A percentile compares a stretch with the other conserved stretches of the same genome.
These are phyloP conservation scores for Mariannaea elegans DNA, from an alignment of 2,329 filamentous ascomycete species.

Conservation along the genomic window DNA sequence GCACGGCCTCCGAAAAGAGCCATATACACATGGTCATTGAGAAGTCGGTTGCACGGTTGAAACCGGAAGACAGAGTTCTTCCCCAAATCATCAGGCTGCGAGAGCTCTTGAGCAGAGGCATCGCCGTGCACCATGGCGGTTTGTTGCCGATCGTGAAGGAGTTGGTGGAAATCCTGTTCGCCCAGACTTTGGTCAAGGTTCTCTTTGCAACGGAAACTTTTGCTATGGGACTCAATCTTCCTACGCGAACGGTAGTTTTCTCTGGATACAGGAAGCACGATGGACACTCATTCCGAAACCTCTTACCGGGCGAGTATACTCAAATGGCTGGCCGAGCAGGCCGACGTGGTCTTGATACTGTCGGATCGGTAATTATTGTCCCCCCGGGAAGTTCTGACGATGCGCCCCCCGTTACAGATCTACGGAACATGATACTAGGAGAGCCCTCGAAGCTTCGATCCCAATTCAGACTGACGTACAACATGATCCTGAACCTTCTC, in stretches of 20 bases:
- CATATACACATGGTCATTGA: conserved; percentile 98
- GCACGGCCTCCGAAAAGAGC: conserved; percentile 92
- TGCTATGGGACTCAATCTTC: conserved; percentile 96
- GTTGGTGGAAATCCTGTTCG: conserved; percentile 95
- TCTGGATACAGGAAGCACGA: conserved; percentile 98
- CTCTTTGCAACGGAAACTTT: conserved; percentile 98
- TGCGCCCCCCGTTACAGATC: conserved; percentile 82
- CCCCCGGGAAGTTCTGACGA: conserved; percentile 81
- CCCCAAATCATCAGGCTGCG: conserved; percentile 90
- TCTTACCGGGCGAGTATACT: conserved; percentile 95
- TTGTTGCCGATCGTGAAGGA: conserved; percentile 97
- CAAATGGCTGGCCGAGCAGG: conserved; percentile 98
- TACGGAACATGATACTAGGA: conserved; percentile 94
- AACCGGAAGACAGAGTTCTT: conserved; percentile 87
- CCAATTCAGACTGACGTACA: conserved; percentile 97
- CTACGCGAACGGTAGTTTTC: conserved; percentile 95
- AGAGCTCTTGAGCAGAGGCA: conserved; percentile 85
- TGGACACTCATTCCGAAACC: conserved; percentile 87
- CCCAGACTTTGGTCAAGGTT: conserved; percentile 93
- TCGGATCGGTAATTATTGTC: conserved; percentile 95
- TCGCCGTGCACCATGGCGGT: conserved; percentile 96
- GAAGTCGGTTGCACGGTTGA: conserved; percentile 89
- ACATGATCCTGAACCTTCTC: conserved; percentile 97
- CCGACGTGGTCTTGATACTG: conserved; percentile 88
- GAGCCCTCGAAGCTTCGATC: conserved; percentile 95